Evolutionary conservation across 495 filamentous ascomycete genomes (phyloP).

Genomic region (Penicillium atrosanguineum): DNA sequence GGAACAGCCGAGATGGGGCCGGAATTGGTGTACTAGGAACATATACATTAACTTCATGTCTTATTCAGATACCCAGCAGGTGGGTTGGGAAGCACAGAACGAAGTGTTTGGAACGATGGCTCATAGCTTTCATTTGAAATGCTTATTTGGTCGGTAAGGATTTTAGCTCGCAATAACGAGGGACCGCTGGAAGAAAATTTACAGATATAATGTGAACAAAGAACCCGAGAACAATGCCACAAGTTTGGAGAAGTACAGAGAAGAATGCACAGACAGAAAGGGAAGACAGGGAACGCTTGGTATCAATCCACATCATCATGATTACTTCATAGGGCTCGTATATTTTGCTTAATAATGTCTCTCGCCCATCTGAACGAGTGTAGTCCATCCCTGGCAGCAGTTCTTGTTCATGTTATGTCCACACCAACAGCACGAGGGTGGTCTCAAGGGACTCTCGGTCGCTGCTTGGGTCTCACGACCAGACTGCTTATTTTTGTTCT

Average conservation of each 20-base stretch:
- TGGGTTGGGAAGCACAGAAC: no score
- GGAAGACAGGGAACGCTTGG: not conserved
- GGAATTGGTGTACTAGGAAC: no score
- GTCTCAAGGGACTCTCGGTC: slow-evolving; percentile 20
- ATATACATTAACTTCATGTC: no score
- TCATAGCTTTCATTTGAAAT: no score
- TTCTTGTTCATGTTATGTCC: slow-evolving; percentile 66
- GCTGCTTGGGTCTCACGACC: not conserved
- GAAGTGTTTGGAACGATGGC: no score
- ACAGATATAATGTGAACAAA: no score
- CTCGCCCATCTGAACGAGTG: slow-evolving; percentile 66
- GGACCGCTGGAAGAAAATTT: no score
- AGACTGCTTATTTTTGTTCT: not conserved
- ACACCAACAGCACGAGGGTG: slow-evolving; percentile 73
- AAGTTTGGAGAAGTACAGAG: not conserved
- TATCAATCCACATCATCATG: not conserved
- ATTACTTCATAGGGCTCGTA: not conserved
- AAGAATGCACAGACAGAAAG: not conserved
- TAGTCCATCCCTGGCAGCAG: slow-evolving; percentile 73
- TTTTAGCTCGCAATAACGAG: no score
- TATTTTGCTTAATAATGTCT: slow-evolving; percentile 49
- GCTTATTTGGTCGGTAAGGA: no score
- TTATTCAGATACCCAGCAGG: no score
- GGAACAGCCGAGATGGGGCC: no score
- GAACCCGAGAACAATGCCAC: not conserved